Conservation (phyloP, 768 basidiomycete species). For the Lentinula sp. region DNA sequence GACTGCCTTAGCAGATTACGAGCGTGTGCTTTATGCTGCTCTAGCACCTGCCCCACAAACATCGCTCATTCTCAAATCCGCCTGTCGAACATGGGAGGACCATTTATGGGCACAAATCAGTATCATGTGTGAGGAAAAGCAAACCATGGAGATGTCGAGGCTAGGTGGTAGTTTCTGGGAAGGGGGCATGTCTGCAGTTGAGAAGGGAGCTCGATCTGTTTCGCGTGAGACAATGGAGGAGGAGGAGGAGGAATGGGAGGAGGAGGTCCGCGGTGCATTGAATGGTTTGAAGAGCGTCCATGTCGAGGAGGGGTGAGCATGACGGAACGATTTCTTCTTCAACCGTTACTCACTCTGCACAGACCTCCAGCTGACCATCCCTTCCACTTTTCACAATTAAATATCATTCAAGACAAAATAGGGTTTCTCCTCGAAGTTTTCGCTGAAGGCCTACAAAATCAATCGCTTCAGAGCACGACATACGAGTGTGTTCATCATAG, state of each 20-base stretch:
- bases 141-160: conserved; percentile 60
- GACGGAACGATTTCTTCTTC: not conserved
- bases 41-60: conserved; percentile 72
- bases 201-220: conserved; percentile 26
- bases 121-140: conserved; percentile 75
- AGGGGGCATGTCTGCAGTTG: conserved; percentile 42
- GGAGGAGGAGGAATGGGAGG: conserved; percentile 54
- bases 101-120: conserved; percentile 90
- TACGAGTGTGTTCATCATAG: conserved; percentile 45
- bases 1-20: conserved; percentile 58
- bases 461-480: conserved; percentile 39
- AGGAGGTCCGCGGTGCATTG: conserved; percentile 53
- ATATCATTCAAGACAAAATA: conserved; percentile 70
- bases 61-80: conserved; percentile 55
- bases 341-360: conserved; percentile 1
- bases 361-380: conserved; percentile 66
- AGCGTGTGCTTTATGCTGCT: conserved; percentile 86
- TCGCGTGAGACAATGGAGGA: conserved; percentile 19
- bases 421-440: conserved; percentile 65
- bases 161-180: conserved; percentile 84
- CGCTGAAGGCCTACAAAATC: conserved; percentile 48
- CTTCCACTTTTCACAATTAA: conserved; percentile 77
- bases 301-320: conserved; percentile 58
- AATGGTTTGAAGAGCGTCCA: conserved; percentile 51
- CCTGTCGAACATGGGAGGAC: conserved; percentile 91